Percentiles rank a stretch among this genome's conserved stretches.
These are phyloP conservation scores for Nissolia schottii DNA, from an alignment of 306 rosid species.

Conservation along the genomic window DNA sequence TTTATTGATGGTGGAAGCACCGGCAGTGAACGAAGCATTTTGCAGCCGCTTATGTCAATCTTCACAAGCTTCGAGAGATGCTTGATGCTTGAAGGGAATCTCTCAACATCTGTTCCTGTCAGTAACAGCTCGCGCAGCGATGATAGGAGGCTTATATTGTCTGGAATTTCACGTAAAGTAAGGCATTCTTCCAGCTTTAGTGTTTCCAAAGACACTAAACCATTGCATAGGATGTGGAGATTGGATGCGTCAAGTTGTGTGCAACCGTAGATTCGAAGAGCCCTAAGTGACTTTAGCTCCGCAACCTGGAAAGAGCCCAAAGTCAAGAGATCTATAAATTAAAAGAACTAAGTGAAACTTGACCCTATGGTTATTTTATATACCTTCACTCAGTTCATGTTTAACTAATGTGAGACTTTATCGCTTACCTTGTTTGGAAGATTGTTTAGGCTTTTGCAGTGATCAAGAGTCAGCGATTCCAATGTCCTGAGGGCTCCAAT, in stretches of 20 bases:
- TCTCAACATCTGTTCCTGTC: neutral
- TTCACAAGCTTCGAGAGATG: conserved; percentile 2
- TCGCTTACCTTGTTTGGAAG: conserved; percentile 8
- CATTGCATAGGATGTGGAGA: neutral
- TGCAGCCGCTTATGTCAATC: neutral
- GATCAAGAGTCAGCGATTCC: neutral
- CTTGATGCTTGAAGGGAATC: neutral
- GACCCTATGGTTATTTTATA: no score
- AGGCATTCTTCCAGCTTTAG: neutral
- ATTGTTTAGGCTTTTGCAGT: conserved; percentile 3
- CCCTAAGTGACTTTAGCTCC: neutral
- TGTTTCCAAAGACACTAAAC: conserved; percentile 11
- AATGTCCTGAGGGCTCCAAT: neutral
- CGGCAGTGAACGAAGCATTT: conserved; percentile 21
- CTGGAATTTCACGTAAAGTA: neutral
- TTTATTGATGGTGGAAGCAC: conserved; percentile 20
- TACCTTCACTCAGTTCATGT: no score
- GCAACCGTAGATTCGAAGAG: conserved; percentile 5
- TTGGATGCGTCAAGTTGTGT: conserved; percentile 16
- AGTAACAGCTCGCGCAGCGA: neutral
- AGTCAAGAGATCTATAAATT: no score
- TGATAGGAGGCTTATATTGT: neutral
- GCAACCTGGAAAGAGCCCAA: no score
- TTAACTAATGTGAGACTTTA: no score
- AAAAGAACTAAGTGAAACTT: no score